These are phyloP conservation scores for Populus hybrid DNA, from an alignment of 441 rosid species.

Conservation along the genomic window DNA sequence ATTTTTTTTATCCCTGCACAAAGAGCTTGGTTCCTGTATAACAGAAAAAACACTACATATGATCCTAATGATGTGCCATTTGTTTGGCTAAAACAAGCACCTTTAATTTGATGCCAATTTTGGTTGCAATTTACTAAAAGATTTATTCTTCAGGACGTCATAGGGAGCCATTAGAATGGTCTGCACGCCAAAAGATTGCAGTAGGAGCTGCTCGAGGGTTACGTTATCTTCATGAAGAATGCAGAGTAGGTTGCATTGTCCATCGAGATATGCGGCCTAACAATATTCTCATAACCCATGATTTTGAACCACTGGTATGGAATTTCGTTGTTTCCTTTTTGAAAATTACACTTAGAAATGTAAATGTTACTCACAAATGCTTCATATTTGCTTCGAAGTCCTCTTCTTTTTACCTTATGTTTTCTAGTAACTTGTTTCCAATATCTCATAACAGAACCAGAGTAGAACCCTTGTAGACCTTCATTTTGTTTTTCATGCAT, in stretches of 20 bases:
- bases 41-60: neutral
- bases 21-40: neutral
- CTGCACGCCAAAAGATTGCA: constrained; percentile 92
- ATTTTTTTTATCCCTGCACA: constrained; percentile 5
- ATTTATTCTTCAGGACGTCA: constrained; percentile 50
- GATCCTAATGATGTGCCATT: neutral
- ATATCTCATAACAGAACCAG: neutral
- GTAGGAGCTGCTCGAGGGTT: constrained; percentile 98
- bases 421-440: neutral
- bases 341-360: neutral
- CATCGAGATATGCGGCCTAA: constrained; percentile 99
- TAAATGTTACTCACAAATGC: neutral
- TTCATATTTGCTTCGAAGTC: neutral
- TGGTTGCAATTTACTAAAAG: constrained; percentile 8
- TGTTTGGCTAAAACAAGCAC: neutral
- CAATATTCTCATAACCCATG: constrained; percentile 96
- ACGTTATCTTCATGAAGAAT: constrained; percentile 98
- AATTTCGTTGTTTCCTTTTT: neutral
- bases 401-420: neutral
- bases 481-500: neutral
- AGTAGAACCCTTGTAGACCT: neutral
- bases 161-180: constrained; percentile 69
- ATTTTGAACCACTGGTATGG: constrained; percentile 90
- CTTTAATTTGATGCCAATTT: neutral
- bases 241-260: constrained; percentile 99